A percentile compares a stretch with the other conserved stretches of the same genome.
Conservation (phyloP, 2,329 filamentous ascomycete species). For the Thelonectria olida region DNA sequence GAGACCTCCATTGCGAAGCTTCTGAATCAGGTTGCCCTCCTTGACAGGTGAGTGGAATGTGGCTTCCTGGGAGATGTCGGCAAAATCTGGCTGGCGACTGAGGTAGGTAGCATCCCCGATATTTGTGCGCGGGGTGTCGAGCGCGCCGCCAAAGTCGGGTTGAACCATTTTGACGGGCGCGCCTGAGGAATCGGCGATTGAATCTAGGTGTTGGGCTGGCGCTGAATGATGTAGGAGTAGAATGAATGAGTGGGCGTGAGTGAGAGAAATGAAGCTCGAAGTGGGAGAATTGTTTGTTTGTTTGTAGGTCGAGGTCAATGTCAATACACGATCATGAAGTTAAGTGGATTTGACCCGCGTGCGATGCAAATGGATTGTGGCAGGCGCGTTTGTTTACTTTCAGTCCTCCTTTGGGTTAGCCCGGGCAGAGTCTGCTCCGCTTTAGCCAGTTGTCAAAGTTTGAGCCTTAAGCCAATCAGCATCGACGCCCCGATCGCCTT, state of each 20-base stretch:
- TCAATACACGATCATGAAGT: slow-evolving; percentile 30
- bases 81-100: slow-evolving; percentile 72
- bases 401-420: slow-evolving; percentile 47
- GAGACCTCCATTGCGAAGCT: slow-evolving; percentile 75
- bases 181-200: slow-evolving; percentile 12
- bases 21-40: slow-evolving; percentile 73
- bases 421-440: slow-evolving; percentile 17
- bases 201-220: slow-evolving; percentile 29
- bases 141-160: slow-evolving; percentile 67
- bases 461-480: slow-evolving; percentile 12
- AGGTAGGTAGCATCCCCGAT: slow-evolving; percentile 86
- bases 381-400: slow-evolving; percentile 55
- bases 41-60: slow-evolving; percentile 86
- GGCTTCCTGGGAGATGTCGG: slow-evolving; percentile 84
- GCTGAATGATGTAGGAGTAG: slow-evolving; percentile 33
- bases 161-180: slow-evolving; percentile 63
- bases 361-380: slow-evolving; percentile 27
- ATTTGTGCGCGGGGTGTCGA: slow-evolving; percentile 89
- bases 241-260: neutral
- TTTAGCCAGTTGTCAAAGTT: slow-evolving; percentile 25
- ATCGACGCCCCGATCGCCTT: neutral
- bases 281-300: slow-evolving; percentile 23
- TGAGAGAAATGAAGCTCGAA: slow-evolving; percentile 6
- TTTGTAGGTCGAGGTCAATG: slow-evolving; percentile 32
- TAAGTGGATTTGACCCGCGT: slow-evolving; percentile 30